A percentile compares a stretch with the other conserved stretches of the same genome.
Conservation (phyloP, 331 rosid species). For the Malus hybrid region DNA sequence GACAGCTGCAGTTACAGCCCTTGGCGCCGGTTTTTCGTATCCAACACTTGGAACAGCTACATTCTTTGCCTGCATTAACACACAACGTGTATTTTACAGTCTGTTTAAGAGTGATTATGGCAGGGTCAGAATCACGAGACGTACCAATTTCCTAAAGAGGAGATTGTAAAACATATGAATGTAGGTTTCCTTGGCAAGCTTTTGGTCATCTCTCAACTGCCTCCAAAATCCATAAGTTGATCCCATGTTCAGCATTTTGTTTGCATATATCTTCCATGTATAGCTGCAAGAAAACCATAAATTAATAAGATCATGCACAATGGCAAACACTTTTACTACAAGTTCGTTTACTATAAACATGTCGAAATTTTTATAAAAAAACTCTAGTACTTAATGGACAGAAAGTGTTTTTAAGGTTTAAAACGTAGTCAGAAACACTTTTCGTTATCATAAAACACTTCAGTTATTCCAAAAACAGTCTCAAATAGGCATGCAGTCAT, state of each 20-base stretch:
- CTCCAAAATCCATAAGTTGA: conserved; percentile 87
- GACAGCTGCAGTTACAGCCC: neutral
- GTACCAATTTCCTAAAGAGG: conserved; percentile 63
- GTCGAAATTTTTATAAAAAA: too few relatives aligned
- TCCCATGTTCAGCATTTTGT: conserved; percentile 74
- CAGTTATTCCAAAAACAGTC: too few relatives aligned
- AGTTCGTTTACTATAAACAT: too few relatives aligned
- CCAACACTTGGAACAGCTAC: conserved; percentile 48
- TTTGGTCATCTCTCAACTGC: conserved; percentile 61
- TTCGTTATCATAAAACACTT: too few relatives aligned
- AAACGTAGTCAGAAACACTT: too few relatives aligned
- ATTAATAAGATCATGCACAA: neutral
- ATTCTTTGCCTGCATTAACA: conserved; percentile 40
- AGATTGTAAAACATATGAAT: conserved; percentile 73
- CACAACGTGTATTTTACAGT: neutral
- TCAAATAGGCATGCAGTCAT: too few relatives aligned
- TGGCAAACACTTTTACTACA: neutral
- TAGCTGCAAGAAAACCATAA: conserved; percentile 41
- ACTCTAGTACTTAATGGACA: too few relatives aligned
- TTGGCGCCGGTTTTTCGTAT: conserved; percentile 8
- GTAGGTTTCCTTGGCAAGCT: conserved; percentile 73
- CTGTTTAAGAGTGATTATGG: neutral
- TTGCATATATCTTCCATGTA: conserved; percentile 97
- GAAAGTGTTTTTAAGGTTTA: too few relatives aligned
- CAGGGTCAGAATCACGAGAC: neutral